A percentile compares a stretch with the other conserved stretches of the same genome.
phyloP scores from a whole-genome alignment of 2,329 filamentous ascomycete species.

The Colletotrichum liaoningense region DNA sequence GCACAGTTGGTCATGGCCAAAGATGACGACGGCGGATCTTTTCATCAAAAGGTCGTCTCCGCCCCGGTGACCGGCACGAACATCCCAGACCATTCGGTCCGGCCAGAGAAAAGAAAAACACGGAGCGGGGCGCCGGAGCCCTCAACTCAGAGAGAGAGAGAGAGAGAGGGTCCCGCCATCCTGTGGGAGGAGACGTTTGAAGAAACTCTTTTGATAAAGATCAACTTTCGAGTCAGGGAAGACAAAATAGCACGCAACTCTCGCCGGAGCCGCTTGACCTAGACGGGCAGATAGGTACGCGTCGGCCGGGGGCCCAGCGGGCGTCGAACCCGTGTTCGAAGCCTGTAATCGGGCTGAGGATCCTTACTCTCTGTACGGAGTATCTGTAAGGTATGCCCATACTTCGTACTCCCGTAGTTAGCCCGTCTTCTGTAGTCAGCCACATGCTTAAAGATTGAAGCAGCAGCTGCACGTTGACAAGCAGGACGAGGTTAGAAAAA shows the following conservation, averaged over 20 bases:
- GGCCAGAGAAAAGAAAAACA: neutral
- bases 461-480: neutral
- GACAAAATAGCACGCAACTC: neutral
- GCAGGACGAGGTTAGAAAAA: neutral
- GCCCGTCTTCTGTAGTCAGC: neutral
- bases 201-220: neutral
- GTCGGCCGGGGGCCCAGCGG: neutral
- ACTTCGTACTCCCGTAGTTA: too few species aligned
- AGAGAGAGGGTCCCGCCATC: neutral
- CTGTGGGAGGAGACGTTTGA: neutral
- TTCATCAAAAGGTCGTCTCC: neutral
- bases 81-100: neutral
- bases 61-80: neutral
- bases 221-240: constrained; percentile 9
- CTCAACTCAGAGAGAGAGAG: neutral
- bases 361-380: too few species aligned
- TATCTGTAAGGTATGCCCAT: too few species aligned
- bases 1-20: neutral
- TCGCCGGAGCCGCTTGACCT: neutral
- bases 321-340: neutral
- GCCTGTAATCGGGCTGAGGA: neutral
- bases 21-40: neutral
- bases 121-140: neutral
- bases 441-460: neutral
- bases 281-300: neutral